Evolutionary conservation across 2,329 filamentous ascomycete genomes (phyloP).

Genomic region (Lojkania enalia): DNA sequence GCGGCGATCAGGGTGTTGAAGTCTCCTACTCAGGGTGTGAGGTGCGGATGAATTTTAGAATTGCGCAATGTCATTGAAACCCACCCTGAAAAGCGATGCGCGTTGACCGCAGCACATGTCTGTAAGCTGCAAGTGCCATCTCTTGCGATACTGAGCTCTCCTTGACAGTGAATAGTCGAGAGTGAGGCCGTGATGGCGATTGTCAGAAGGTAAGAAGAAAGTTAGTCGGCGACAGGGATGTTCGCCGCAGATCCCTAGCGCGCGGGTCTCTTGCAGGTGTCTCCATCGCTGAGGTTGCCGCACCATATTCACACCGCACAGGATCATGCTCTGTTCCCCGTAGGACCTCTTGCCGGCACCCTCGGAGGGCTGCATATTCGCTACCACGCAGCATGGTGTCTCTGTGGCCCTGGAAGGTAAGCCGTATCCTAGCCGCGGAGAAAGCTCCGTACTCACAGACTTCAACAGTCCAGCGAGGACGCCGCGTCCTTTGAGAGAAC

Average conservation of each 20-base stretch:
- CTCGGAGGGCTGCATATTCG: conserved; percentile 30
- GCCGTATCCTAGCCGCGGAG: conserved; percentile 6
- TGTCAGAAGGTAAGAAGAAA: conserved; percentile 23
- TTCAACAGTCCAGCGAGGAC: conserved; percentile 71
- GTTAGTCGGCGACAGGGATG: conserved; percentile 24
- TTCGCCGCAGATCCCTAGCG: conserved; percentile 21
- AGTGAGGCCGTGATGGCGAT: conserved; percentile 13
- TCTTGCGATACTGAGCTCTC: conserved; percentile 26
- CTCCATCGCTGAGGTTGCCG: too few species aligned
- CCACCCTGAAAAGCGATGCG: conserved; percentile 82
- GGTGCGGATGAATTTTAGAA: neutral
- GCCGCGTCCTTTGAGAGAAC: conserved; percentile 92
- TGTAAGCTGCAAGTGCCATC: conserved; percentile 76
- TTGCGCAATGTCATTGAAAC: neutral
- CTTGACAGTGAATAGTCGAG: conserved; percentile 1
- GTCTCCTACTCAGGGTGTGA: conserved; percentile 63
- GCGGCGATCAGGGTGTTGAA: conserved; percentile 69
- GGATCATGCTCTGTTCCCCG: neutral
- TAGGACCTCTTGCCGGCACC: conserved; percentile 20
- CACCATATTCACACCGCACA: too few species aligned
- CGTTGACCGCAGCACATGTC: conserved; percentile 78
- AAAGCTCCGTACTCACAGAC: neutral
- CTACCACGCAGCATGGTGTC: conserved; percentile 66
- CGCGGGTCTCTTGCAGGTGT: too few species aligned
- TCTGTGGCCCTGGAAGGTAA: conserved; percentile 82